phyloP scores from a whole-genome alignment of 805 yeast genomes.

The Yarrowia keelungensis region DNA sequence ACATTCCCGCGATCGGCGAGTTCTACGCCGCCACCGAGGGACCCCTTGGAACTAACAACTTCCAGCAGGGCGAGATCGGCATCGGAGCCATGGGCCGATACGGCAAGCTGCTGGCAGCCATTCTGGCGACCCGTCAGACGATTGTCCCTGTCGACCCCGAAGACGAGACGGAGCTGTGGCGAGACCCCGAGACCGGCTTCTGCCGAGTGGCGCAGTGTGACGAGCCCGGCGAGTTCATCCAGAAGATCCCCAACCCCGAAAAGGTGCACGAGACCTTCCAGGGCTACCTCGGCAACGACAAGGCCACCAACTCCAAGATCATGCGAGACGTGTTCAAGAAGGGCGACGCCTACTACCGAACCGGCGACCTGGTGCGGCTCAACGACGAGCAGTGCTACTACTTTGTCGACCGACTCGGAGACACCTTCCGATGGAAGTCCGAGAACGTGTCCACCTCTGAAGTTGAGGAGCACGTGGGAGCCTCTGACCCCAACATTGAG shows the following conservation, averaged over 20 bases:
- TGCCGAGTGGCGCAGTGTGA: slow-evolving; percentile 61
- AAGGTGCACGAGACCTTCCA: slow-evolving; percentile 80
- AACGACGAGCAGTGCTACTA: slow-evolving; percentile 75
- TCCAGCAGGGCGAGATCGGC: slow-evolving; percentile 79
- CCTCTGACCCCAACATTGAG: slow-evolving; percentile 53
- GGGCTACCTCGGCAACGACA: slow-evolving; percentile 83
- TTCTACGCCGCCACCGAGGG: slow-evolving; percentile 94
- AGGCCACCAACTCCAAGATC: slow-evolving; percentile 80
- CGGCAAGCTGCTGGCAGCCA: slow-evolving; percentile 56
- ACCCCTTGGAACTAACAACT: slow-evolving; percentile 84
- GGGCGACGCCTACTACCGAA: slow-evolving; percentile 91
- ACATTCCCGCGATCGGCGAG: slow-evolving; percentile 79
- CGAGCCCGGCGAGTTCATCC: slow-evolving; percentile 88
- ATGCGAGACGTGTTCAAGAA: slow-evolving; percentile 73
- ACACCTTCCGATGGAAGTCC: slow-evolving; percentile 95
- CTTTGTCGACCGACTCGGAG: slow-evolving; percentile 92
- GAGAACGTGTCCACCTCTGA: slow-evolving; percentile 94
- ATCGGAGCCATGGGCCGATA: slow-evolving; percentile 88
- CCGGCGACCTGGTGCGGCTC: slow-evolving; percentile 79
- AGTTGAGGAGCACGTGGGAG: slow-evolving; percentile 71
- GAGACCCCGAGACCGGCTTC: slow-evolving; percentile 70
- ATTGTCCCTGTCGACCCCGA: slow-evolving; percentile 80
- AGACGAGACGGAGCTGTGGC: slow-evolving; percentile 72
- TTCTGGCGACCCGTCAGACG: slow-evolving; percentile 56
- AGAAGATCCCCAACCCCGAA: slow-evolving; percentile 68